phyloP scores from a whole-genome alignment of 495 filamentous ascomycete genomes.

The Aspergillus olivimuriae region DNA sequence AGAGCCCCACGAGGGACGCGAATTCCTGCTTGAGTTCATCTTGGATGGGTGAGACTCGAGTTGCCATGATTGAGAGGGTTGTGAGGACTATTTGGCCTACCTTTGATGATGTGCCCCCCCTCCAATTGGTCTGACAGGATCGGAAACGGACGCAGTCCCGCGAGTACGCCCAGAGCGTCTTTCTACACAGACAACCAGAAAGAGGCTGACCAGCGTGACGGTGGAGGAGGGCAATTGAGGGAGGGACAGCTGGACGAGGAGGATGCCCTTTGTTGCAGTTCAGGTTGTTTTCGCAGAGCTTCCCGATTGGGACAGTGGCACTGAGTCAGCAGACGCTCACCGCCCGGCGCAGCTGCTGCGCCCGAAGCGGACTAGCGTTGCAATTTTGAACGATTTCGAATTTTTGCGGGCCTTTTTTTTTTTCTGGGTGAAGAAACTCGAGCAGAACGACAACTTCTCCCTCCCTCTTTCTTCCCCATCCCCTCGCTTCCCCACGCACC shows the following conservation, averaged over 20 bases:
- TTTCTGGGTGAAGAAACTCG: too few species aligned
- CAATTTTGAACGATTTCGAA: constrained; percentile 40
- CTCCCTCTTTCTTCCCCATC: constrained; percentile 14
- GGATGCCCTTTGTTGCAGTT: background rate
- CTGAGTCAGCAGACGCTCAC: constrained; percentile 30
- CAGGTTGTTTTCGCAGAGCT: background rate
- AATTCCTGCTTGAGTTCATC: constrained; percentile 30
- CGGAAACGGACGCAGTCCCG: too few species aligned
- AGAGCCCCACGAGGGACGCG: constrained; percentile 27
- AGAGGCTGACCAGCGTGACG: too few species aligned
- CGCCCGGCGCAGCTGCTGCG: constrained; percentile 12
- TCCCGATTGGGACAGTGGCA: constrained; percentile 8
- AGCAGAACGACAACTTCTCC: constrained; percentile 17
- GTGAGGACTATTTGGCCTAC: background rate
- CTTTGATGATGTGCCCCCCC: constrained; percentile 1
- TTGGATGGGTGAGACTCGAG: constrained; percentile 7
- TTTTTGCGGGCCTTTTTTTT: constrained; percentile 26
- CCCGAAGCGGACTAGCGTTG: constrained; percentile 32
- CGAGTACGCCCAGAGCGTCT: too few species aligned
- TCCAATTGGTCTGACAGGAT: too few species aligned
- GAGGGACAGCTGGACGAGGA: background rate
- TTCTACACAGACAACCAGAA: too few species aligned
- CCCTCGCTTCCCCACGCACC: constrained; percentile 13
- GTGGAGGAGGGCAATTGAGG: too few species aligned
- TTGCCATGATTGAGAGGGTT: background rate